These are phyloP conservation scores for Phaeosphaeria sp. DNA, from an alignment of 2,329 filamentous ascomycete species.

Conservation along the genomic window DNA sequence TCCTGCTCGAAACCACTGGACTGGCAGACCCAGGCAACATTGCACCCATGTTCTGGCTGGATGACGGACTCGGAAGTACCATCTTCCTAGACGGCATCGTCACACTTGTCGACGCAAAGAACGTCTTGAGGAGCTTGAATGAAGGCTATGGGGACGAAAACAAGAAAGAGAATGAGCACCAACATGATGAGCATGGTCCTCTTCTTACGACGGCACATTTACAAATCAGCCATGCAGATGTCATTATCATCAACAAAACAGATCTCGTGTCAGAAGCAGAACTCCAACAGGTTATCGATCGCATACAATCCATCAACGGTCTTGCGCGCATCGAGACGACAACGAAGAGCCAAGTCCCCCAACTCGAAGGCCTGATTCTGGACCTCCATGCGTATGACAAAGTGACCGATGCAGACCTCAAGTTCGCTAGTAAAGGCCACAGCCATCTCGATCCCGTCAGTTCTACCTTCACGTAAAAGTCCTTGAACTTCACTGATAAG, in stretches of 20 bases:
- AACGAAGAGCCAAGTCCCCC: conserved; percentile 77
- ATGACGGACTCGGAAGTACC: conserved; percentile 90
- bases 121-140: conserved; percentile 82
- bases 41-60: conserved; percentile 96
- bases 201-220: conserved; percentile 91
- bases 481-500: neutral
- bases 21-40: conserved; percentile 95
- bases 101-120: conserved; percentile 93
- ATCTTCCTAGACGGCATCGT: conserved; percentile 98
- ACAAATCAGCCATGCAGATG: conserved; percentile 96
- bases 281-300: conserved; percentile 70
- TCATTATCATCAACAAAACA: conserved; percentile 91
- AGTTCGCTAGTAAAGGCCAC: conserved; percentile 78
- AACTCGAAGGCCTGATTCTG: conserved; percentile 83
- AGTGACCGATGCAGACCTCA: conserved; percentile 69
- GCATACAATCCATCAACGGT: conserved; percentile 86
- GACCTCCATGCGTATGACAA: conserved; percentile 93
- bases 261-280: conserved; percentile 79
- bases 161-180: conserved; percentile 57
- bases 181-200: conserved; percentile 64
- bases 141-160: conserved; percentile 58
- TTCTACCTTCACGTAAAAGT: neutral
- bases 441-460: conserved; percentile 87
- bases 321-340: conserved; percentile 86
- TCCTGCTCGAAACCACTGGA: conserved; percentile 93